Percentiles rank a stretch among this genome's conserved stretches.
Evolutionary conservation across 2,329 filamentous ascomycete genomes (phyloP).

Genomic region (Venturia oleaginea): DNA sequence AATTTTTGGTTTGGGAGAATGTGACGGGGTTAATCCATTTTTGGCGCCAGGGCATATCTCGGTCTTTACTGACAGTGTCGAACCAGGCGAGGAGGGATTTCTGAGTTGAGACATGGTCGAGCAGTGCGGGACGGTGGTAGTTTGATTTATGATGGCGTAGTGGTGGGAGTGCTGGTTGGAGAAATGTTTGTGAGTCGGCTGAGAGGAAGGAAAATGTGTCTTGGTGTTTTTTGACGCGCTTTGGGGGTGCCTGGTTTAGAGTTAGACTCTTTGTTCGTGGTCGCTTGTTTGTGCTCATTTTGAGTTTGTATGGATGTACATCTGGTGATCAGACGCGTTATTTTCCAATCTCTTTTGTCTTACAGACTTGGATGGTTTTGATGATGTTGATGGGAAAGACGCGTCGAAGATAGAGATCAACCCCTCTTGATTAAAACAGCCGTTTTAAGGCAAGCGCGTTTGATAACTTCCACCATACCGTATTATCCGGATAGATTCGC

Average conservation of each 20-base stretch:
- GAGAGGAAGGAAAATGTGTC: background rate
- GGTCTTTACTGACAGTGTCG: constrained; percentile 22
- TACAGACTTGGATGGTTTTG: background rate
- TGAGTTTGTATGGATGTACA: too few relatives aligned
- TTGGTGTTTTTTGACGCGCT: background rate
- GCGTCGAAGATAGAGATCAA: background rate
- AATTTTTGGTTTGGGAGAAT: constrained; percentile 17
- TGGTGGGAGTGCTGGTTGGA: constrained; percentile 20
- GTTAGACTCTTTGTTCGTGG: background rate
- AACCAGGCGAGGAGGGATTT: constrained; percentile 26
- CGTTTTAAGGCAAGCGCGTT: background rate
- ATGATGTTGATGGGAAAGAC: background rate
- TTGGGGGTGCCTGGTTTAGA: background rate
- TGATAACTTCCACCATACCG: too few relatives aligned
- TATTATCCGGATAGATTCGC: too few relatives aligned
- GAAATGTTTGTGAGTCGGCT: background rate
- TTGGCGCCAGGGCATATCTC: constrained; percentile 40
- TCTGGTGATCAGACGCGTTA: background rate
- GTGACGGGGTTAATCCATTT: constrained; percentile 44
- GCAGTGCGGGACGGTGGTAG: constrained; percentile 26
- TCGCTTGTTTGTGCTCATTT: background rate
- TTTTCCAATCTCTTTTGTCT: background rate
- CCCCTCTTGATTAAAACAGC: background rate
- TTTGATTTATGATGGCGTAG: constrained; percentile 20
- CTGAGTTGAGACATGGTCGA: constrained; percentile 17